phyloP scores from a whole-genome alignment of 1,139 yeast genomes.

The Magnusiomyces magnusii region DNA sequence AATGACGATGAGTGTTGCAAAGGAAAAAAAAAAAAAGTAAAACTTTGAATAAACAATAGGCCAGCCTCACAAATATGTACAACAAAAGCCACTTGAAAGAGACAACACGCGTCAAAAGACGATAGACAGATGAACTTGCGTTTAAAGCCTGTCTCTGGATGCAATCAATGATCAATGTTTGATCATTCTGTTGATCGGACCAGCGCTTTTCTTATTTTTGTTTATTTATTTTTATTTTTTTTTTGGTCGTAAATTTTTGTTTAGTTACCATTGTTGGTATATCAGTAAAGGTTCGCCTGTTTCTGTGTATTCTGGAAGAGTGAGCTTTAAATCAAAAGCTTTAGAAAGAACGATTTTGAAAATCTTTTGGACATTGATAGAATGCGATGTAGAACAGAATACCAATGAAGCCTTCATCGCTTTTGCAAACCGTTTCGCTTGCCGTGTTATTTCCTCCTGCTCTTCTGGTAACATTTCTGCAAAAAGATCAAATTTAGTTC shows the following conservation, averaged over 20 bases:
- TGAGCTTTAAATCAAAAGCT: conserved; percentile 80
- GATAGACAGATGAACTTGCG: too few relatives aligned
- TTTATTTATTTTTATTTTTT: too few relatives aligned
- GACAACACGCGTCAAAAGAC: too few relatives aligned
- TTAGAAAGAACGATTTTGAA: conserved; percentile 88
- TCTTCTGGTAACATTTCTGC: conserved; percentile 72
- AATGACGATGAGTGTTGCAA: neutral
- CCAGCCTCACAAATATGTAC: neutral
- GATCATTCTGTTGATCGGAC: too few relatives aligned
- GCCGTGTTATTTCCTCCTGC: conserved; percentile 77
- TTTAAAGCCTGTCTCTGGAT: too few relatives aligned
- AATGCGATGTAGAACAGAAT: conserved; percentile 88
- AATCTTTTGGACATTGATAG: conserved; percentile 89
- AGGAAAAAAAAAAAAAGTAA: neutral
- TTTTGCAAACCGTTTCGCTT: conserved; percentile 78
- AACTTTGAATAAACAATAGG: neutral
- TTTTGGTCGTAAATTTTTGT: too few relatives aligned
- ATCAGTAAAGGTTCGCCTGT: conserved; percentile 86
- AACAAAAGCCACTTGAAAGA: too few relatives aligned
- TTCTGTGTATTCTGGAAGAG: conserved; percentile 73
- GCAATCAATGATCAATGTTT: too few relatives aligned
- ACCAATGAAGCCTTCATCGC: conserved; percentile 90
- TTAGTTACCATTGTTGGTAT: conserved; percentile 41
- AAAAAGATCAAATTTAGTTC: conserved; percentile 90
- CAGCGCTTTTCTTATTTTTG: too few relatives aligned